phyloP scores from a whole-genome alignment of 2,329 filamentous ascomycete species.

The Beauveria scarabaeidicola region DNA sequence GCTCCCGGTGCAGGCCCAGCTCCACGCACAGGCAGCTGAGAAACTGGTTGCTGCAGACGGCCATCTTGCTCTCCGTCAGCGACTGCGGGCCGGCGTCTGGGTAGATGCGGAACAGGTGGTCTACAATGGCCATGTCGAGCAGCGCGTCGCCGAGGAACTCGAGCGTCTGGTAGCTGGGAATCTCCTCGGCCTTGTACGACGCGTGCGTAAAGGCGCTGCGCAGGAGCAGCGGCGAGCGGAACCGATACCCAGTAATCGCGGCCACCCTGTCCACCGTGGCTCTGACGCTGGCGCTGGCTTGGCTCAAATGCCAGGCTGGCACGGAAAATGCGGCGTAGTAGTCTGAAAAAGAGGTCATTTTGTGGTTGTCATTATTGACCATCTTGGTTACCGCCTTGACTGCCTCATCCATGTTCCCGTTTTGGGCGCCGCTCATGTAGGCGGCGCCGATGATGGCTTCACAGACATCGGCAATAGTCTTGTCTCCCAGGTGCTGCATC shows the following conservation, averaged over 20 bases:
- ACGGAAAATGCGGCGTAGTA: constrained; percentile 62
- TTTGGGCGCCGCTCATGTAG: constrained; percentile 39
- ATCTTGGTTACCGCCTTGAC: constrained; percentile 59
- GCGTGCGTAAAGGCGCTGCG: constrained; percentile 84
- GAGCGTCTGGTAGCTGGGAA: constrained; percentile 82
- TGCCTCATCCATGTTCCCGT: constrained; percentile 45
- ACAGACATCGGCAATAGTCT: constrained; percentile 88
- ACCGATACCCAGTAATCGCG: constrained; percentile 49
- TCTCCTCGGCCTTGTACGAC: constrained; percentile 70
- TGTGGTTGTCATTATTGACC: constrained; percentile 61
- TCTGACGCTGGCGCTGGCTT: constrained; percentile 52
- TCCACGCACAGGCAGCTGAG: constrained; percentile 72
- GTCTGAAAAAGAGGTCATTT: constrained; percentile 59
- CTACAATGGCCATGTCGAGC: constrained; percentile 77
- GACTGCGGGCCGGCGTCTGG: constrained; percentile 84
- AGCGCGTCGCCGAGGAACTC: constrained; percentile 89
- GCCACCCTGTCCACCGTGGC: constrained; percentile 60
- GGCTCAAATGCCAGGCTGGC: constrained; percentile 58
- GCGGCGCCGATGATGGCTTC: constrained; percentile 91
- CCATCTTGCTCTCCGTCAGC: constrained; percentile 98
- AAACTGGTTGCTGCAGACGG: constrained; percentile 98
- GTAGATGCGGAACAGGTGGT: constrained; percentile 69
- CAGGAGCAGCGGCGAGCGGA: constrained; percentile 66
- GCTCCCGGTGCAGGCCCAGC: constrained; percentile 67
- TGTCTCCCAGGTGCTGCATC: constrained; percentile 68